Base-by-base conservation (phyloP, 345 rosid species). In the Cardamine chenopodiifolia region DNA sequence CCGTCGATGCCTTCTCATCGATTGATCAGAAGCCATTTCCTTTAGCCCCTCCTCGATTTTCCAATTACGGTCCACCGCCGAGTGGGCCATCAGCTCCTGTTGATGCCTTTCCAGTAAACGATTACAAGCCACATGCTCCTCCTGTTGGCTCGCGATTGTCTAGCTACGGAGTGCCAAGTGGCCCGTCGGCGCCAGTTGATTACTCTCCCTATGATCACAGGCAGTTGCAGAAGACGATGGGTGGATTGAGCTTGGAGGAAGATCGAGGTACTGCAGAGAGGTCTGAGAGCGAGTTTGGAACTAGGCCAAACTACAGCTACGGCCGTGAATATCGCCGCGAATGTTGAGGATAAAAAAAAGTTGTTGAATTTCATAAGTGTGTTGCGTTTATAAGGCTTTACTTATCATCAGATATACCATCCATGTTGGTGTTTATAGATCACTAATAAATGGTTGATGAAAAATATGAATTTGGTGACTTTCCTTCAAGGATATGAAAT, bases 181-280 rank as follows among this genome's bases (percentile, higher is more conserved):
- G 82, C 2, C 88, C 88, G 4, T 85, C 88, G 0, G 87, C 88
- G 42, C 90, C 90, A 0, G 86, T 85, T 1, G 90, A 87, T 78
- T 82, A 78, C 77, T 77, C 88, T 26, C 80, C 82, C 15, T 79
- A 66, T 72, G 82, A 83, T 71, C 85, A 80, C 70, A 81, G 79
- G 66, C 76, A 75, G 61, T 52, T 79, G 64, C 79, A 62, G 65
- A 82, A 76, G 77, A 52, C 68, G 3, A 55, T 79, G 48, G 83
- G 79, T 8, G 86, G 83, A 8, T 44, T 86, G 73, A 84, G 47
- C 77, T 60, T 86, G 74, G 90, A 83, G 15, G 90, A 82, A 18
- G 85, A 74, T 56, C 75, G 76, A 67, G 69, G 7, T 32, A 59
- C 49, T 54, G 81, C 54, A 4, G 81, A 82, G 19, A 83, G 80